Evolutionary conservation across 768 basidiomycete species (phyloP).

Genomic region (Collybia sp.): DNA sequence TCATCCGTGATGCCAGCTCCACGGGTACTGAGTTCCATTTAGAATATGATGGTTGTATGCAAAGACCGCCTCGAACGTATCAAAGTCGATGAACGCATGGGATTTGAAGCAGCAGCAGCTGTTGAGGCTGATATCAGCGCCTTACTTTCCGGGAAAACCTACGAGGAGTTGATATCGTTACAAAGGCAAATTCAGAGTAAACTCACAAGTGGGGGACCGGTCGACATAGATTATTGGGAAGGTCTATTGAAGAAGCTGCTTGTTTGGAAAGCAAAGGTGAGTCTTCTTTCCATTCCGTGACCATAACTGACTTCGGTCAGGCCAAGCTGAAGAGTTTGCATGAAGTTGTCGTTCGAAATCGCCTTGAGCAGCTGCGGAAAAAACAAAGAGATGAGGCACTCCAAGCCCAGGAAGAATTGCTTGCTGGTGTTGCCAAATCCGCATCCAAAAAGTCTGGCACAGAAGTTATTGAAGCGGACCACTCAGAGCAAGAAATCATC

Average conservation of each 20-base stretch:
- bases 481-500: constrained; percentile 26
- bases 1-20: background rate
- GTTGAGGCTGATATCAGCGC: constrained; percentile 84
- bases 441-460: constrained; percentile 34
- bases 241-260: constrained; percentile 83
- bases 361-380: constrained; percentile 93
- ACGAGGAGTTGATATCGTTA: constrained; percentile 76
- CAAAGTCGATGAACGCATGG: constrained; percentile 54
- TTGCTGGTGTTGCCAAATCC: constrained; percentile 69
- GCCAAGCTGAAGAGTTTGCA: constrained; percentile 90
- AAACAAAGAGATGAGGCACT: constrained; percentile 94
- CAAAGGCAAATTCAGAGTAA: constrained; percentile 88
- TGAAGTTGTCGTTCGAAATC: constrained; percentile 94
- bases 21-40: constrained; percentile 1
- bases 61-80: constrained; percentile 84
- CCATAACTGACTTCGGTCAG: constrained; percentile 32
- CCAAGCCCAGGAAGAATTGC: constrained; percentile 86
- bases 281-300: constrained; percentile 1
- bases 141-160: constrained; percentile 80
- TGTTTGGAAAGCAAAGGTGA: constrained; percentile 95
- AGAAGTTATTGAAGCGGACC: constrained; percentile 30
- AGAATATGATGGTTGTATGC: constrained; percentile 98
- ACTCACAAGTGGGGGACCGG: constrained; percentile 85
- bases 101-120: constrained; percentile 65
- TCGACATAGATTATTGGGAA: constrained; percentile 99